These are phyloP conservation scores for Gossypium raimondii DNA, from an alignment of 345 rosid genomes.

Conservation along the genomic window DNA sequence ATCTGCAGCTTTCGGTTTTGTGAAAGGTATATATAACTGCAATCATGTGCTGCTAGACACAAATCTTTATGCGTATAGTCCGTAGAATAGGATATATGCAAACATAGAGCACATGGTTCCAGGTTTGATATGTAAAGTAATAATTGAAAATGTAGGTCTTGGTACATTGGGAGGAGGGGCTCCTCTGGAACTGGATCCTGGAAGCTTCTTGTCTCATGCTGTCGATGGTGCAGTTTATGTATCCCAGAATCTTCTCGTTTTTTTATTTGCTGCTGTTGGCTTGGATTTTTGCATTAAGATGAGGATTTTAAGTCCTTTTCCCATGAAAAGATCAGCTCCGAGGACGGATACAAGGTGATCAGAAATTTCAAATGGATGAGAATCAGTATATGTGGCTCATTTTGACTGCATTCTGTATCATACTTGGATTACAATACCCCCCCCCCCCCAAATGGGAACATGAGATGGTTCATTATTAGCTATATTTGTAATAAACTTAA, in stretches of 20 bases:
- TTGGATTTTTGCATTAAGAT: slow-evolving; percentile 58
- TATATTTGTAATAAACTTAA: neutral
- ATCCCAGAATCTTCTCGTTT: slow-evolving; percentile 46
- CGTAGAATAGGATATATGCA: neutral
- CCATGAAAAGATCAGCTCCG: slow-evolving; percentile 27
- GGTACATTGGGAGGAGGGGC: slow-evolving; percentile 54
- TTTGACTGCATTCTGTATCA: neutral
- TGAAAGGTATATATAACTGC: slow-evolving; percentile 57
- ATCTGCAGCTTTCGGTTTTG: slow-evolving; percentile 70
- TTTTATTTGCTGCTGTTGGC: slow-evolving; percentile 48
- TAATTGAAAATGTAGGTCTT: slow-evolving; percentile 49
- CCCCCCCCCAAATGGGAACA: too few relatives aligned
- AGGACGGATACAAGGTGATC: slow-evolving; percentile 8
- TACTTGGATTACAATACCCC: neutral
- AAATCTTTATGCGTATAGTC: neutral
- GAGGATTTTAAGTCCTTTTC: slow-evolving; percentile 51
- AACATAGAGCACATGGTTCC: neutral
- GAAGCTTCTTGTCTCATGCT: slow-evolving; percentile 44
- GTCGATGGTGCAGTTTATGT: slow-evolving; percentile 38
- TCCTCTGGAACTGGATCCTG: slow-evolving; percentile 50
- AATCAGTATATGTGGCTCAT: neutral
- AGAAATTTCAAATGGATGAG: neutral
- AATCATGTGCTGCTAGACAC: neutral
- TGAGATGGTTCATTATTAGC: neutral
- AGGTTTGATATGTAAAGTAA: neutral